Evolutionary conservation across 2,329 filamentous ascomycete genomes (phyloP), one percentile per base, ranked within the genome.

Genomic region (Sporothrix humicola): DNA sequence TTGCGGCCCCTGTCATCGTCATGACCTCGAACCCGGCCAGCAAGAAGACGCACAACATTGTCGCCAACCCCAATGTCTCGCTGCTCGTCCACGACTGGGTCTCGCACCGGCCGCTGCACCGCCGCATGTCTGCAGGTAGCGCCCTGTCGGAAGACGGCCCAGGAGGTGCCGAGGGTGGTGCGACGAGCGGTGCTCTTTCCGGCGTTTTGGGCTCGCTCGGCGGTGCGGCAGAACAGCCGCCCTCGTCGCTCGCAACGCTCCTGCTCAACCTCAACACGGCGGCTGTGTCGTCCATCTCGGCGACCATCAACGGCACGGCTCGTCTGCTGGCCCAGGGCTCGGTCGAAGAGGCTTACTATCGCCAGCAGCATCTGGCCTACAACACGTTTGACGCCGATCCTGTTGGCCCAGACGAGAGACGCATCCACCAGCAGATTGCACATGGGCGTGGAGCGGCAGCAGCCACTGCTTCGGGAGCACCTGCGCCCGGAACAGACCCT

Each of bases 21-120:
- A 95, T 95, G 92, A 98, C 96, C 73, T 97, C 92, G 63, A 94
- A 94, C 78, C 90, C 91, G 0, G 88, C 90, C 73, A 93, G 91
- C 50, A 91, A 90, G 78, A 96, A 95, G 84, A 94, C 90, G 44
- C 88, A 90, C 78, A 97, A 98, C 81, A 89, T 98, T 13, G 83
- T 92, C 75, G 86, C 88, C 50, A 99, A 99, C 81, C 92, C 94
- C 0, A 92, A 92, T 76, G 94, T 99, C 76, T 97, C 93, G 2
- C 87, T 98, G 13, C 89, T 98, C n/a, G 96, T 98, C 7, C 96
- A 99, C 83, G 96, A 98, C 84, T 99, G 88, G 96, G 92, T 97
- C 74, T 97, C 94, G 1, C 94, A 97, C 82, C 91, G 96, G 1
- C 95, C 95, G 1, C 93, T 94, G 0, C 94, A 92, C 72, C 85